Conservation (phyloP, 1,139 yeast species). For the Diutina sp. region DNA sequence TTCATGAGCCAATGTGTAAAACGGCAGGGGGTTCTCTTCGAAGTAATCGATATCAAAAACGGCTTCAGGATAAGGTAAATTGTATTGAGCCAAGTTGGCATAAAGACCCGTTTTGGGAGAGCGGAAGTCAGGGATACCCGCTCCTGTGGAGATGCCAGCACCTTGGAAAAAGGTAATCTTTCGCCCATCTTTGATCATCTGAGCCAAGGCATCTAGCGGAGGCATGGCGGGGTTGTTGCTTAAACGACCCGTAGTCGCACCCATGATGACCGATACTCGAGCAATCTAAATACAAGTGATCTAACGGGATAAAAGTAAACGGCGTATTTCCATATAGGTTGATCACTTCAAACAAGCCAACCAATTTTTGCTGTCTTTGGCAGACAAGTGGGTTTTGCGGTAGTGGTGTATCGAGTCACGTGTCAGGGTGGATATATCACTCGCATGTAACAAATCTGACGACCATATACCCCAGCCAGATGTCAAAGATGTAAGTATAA, state of each 20-base stretch:
- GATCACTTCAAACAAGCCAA: too few species aligned
- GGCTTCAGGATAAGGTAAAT: constrained; percentile 88
- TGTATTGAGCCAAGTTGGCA: constrained; percentile 59
- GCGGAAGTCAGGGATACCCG: constrained; percentile 93
- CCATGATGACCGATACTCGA: neutral
- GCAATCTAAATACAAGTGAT: too few species aligned
- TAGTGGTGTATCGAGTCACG: neutral
- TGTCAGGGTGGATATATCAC: neutral
- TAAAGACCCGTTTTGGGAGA: constrained; percentile 88
- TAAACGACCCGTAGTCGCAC: neutral
- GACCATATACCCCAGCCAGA: neutral
- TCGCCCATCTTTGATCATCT: constrained; percentile 5
- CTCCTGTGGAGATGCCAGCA: constrained; percentile 87
- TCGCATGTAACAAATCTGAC: neutral
- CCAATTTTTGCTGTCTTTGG: neutral
- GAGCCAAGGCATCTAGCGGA: constrained; percentile 3
- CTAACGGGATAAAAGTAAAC: too few species aligned
- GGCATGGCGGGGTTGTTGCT: neutral
- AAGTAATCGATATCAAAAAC: constrained; percentile 86
- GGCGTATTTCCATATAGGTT: neutral
- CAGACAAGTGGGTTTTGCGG: neutral
- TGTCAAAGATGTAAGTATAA: constrained; percentile 3
- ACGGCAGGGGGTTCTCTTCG: constrained; percentile 63
- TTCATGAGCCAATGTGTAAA: constrained; percentile 73
- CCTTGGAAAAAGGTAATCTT: constrained; percentile 52